These are phyloP conservation scores for Lachancea cidri DNA, from an alignment of 805 yeast genomes.

Conservation along the genomic window DNA sequence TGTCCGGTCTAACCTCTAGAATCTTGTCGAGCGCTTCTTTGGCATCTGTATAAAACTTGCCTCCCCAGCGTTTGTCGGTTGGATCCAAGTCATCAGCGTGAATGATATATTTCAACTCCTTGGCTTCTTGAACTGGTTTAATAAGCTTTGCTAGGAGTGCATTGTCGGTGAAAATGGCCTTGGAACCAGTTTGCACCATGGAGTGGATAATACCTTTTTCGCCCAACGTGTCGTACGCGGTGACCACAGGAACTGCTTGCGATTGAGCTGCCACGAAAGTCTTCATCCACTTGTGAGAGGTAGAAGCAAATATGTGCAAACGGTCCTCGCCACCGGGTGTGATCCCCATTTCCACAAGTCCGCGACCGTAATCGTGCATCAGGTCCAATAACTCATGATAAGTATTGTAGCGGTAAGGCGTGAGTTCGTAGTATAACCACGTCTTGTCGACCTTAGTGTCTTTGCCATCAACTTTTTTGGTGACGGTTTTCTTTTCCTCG, in stretches of 20 bases:
- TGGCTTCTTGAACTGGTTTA: conserved; percentile 65
- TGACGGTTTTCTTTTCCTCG: conserved; percentile 66
- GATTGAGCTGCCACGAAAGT: conserved; percentile 71
- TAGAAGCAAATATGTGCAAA: conserved; percentile 81
- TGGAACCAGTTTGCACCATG: conserved; percentile 72
- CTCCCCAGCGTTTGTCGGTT: conserved; percentile 58
- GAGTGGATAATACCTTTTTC: conserved; percentile 85
- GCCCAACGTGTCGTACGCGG: conserved; percentile 95
- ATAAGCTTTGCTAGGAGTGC: conserved; percentile 59
- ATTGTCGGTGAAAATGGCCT: conserved; percentile 81
- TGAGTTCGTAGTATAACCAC: conserved; percentile 81
- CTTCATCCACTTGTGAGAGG: conserved; percentile 89
- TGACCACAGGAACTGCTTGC: conserved; percentile 80
- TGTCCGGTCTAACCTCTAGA: conserved; percentile 66
- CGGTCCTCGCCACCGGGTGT: conserved; percentile 53
- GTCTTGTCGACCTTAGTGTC: conserved; percentile 68
- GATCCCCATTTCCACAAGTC: conserved; percentile 70
- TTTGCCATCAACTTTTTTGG: conserved; percentile 74
- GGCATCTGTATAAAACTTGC: conserved; percentile 56
- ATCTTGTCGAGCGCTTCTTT: conserved; percentile 53
- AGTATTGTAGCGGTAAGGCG: conserved; percentile 62
- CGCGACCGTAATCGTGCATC: conserved; percentile 60
- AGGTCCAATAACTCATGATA: conserved; percentile 50
- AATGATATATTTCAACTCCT: conserved; percentile 60
- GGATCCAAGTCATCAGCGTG: conserved; percentile 59